Evolutionary conservation across 768 basidiomycete genomes (phyloP).

Genomic region (Suillus fuscotomentosus): DNA sequence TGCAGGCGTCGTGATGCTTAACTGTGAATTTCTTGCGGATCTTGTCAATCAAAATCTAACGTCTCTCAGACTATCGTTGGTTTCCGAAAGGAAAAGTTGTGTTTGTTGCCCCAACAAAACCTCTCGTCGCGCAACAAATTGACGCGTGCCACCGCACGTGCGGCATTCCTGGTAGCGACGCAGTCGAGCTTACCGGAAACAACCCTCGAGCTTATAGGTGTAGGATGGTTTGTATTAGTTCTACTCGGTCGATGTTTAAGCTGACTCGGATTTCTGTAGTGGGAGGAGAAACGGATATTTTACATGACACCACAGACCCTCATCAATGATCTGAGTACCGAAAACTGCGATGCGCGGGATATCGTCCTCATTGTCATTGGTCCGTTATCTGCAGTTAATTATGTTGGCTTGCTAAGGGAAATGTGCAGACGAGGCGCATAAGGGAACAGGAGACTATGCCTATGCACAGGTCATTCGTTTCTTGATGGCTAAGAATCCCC

Average conservation of each 20-base stretch:
- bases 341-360: slow-evolving; percentile 73
- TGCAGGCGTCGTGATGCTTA: slow-evolving; percentile 94
- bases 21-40: slow-evolving; percentile 54
- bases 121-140: slow-evolving; percentile 93
- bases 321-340: slow-evolving; percentile 75
- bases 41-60: slow-evolving; percentile 5
- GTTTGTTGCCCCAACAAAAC: slow-evolving; percentile 95
- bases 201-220: slow-evolving; percentile 52
- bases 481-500: slow-evolving; percentile 92
- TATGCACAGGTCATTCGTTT: slow-evolving; percentile 87
- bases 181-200: slow-evolving; percentile 84
- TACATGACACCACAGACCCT: slow-evolving; percentile 98
- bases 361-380: slow-evolving; percentile 90
- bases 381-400: slow-evolving; percentile 27
- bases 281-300: slow-evolving; percentile 81
- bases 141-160: slow-evolving; percentile 91
- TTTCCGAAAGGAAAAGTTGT: slow-evolving; percentile 90
- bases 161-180: slow-evolving; percentile 87
- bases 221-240: slow-evolving; percentile 50
- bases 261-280: slow-evolving; percentile 41
- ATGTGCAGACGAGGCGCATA: slow-evolving; percentile 85
- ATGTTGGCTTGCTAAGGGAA: slow-evolving; percentile 8
- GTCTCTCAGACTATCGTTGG: slow-evolving; percentile 76
- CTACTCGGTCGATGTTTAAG: neutral
- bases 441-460: slow-evolving; percentile 89